phyloP scores from a whole-genome alignment of 2,329 filamentous ascomycete species.

The Cryoendolithus antarcticus region DNA sequence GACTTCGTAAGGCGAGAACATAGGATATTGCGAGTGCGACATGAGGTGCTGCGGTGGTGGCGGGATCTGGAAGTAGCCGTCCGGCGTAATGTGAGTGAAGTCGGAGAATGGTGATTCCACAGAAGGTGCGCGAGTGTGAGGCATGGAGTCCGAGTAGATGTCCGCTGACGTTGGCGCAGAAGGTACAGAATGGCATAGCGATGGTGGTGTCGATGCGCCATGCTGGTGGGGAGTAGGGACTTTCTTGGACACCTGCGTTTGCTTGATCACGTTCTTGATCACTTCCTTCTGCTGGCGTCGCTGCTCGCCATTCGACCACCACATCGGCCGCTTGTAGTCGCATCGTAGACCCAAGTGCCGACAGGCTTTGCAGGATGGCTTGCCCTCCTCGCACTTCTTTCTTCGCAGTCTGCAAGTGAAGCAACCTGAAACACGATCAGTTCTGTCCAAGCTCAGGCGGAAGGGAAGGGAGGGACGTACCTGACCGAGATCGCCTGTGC shows the following conservation, averaged over 20 bases:
- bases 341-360: conserved; percentile 68
- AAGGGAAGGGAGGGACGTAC: conserved; percentile 46
- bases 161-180: conserved; percentile 50
- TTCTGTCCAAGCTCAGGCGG: conserved; percentile 13
- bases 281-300: conserved; percentile 78
- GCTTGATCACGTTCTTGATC: conserved; percentile 96
- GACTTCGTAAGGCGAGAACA: conserved; percentile 73
- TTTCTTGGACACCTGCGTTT: conserved; percentile 90
- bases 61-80: conserved; percentile 51
- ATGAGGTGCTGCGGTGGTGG: conserved; percentile 29
- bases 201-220: conserved; percentile 54
- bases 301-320: conserved; percentile 92
- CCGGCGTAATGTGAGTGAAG: conserved; percentile 51
- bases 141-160: conserved; percentile 62
- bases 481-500: conserved; percentile 88
- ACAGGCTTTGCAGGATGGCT: conserved; percentile 52
- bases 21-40: conserved; percentile 33
- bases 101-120: conserved; percentile 67
- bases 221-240: conserved; percentile 34
- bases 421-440: conserved; percentile 42
- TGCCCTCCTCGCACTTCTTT: conserved; percentile 60
- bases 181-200: conserved; percentile 65
- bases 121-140: conserved; percentile 61
- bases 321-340: conserved; percentile 92
- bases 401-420: conserved; percentile 55